Evolutionary conservation across 1,284 basidiomycete genomes (phyloP), one percentile per base, ranked within the genome.

Genomic region (Leccinum griseonigrum): DNA sequence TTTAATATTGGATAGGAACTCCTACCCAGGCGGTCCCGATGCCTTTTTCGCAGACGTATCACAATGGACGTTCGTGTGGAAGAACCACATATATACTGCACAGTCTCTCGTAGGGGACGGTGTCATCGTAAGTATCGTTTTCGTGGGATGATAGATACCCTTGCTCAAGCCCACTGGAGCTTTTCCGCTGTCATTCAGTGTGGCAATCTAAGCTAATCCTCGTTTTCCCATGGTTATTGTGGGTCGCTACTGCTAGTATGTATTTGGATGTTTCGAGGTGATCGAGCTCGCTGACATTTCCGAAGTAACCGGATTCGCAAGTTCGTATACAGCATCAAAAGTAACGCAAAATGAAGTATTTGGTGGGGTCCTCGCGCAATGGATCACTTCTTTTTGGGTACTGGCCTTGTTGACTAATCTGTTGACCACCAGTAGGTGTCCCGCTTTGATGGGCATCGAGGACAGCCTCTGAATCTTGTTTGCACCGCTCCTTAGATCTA

Each of bases 21-120:
- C 53, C 10, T 60, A 51, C 14, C 48, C 55, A 5, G 61, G 56
- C 32, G 60, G 54, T 3, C 51, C 68, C 11, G n/a, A 54, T 3
- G 28, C 2, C 4, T 60, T 74, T 77, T 57, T 63, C 56, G 1
- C 58, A 0, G 60, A 71, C 50, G 62, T 69, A 29, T 64, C 75
- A 1, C 63, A 72, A 16, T 64, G 64, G 56, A 75, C 74, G 28
- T 75, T 70, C 31, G 64, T 74, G 32, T 62, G 54, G 48, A 74
- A 74, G 65, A 72, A 66, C 57, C 65, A 63, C 8, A 40, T 78
- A 9, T 77, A 73, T 52, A 67, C 68, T n/a, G 62, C 67, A 22
- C 75, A 78, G 53, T 76, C 75, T 1, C 65, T 76, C 10, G 63
- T 76, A 28, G 72, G 75, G 2, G 75, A 77, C 40, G 70, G 68